Evolutionary conservation across 148 eudicot genomes (phyloP), one percentile per base, ranked within the genome.

Genomic region (Rhododendron ovatum): DNA sequence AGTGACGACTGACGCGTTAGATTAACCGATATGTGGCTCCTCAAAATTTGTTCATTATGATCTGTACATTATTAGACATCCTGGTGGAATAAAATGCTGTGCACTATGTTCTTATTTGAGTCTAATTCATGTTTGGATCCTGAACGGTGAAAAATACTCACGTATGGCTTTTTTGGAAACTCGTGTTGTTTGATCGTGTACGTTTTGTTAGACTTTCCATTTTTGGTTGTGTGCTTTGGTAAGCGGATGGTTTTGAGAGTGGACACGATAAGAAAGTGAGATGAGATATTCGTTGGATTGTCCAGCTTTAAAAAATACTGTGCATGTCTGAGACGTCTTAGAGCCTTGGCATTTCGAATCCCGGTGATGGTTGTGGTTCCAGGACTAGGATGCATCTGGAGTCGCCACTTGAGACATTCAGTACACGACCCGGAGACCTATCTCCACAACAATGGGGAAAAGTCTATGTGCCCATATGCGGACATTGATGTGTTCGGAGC

Each of bases 21-120:
- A 45, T 55, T 82, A 74, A 71, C 82, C 53, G 6, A 50, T 76
- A 24, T 82, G 78, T 85, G 30, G 50, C 55, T 43, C 26, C 8
- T 8, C 18, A 41, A 69, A 24, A 61, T 87, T 83, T 75, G 28
- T 82, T 78, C 78, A 83, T 83, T 35, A 78, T 47, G 51, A 35
- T 50, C 55, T 87, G 89, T 84, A 87, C 30, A 67, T 79, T 35
- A 74, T 5, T 53, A 37, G 73, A 77, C 59, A 75, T 28, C 83
- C 45, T 83, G 45, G 61, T 77, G 20, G 5, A 73, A 83, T 83
- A 41, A 59, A 47, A 13, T 28, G 45, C 12, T 24, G 48, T 59
- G 50, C 11, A 8, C 7, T 80, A 0, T 17, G 3, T 51, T 14
- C 14, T 15, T 0, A 80, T 50, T 50, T 0, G 14, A 14, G 11